Base-by-base conservation (phyloP, 768 basidiomycete genomes). In the Calocybe gangraenosa region DNA sequence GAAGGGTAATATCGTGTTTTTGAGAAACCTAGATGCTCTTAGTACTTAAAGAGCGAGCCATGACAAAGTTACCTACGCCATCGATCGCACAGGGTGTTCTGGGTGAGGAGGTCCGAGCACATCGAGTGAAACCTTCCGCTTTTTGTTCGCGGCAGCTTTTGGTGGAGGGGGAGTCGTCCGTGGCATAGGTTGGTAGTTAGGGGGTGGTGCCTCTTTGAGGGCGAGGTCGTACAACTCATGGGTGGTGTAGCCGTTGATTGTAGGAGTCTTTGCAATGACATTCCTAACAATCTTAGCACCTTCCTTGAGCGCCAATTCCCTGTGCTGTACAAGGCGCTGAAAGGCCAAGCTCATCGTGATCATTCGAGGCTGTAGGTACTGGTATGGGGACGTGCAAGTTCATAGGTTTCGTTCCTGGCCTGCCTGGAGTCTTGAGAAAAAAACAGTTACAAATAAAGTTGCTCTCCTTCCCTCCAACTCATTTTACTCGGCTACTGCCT, bases 61-160 rank as follows among this genome's bases (percentile, higher is more conserved):
- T 11, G 28, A 14, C 10, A 10, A 9, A 15, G 14, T 11, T 14
- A 17, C 69, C 37, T 45, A 78, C 83, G 57, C 65, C 44, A 81
- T 64, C 11, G 84, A 85, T 15, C 76, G 71, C 38, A 85, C 61
- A 6, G 71, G 68, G 50, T 82, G 73, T 7, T 69, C 65, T 0
- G 69, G 58, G 40, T 68, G 57, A 3, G 74, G 69, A 13, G 75
- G 72, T 3, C 38, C 30, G 1, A 61, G 62, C 7, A 18, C n/a
- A n/a, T n/a, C n/a, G n/a, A n/a, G n/a, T n/a, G n/a, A n/a, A n/a
- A n/a, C n/a, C n/a, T n/a, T n/a, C n/a, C n/a, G n/a, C n/a, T n/a
- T n/a, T n/a, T n/a, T n/a, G n/a, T 36, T 40, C 31, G n/a, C 42
- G 7, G 2, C 31, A 40, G 36, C 41, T 2, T 36, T 3, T 6